phyloP scores from a whole-genome alignment of 2,329 filamentous ascomycete genomes.

The Neofusicoccum umdonicola region DNA sequence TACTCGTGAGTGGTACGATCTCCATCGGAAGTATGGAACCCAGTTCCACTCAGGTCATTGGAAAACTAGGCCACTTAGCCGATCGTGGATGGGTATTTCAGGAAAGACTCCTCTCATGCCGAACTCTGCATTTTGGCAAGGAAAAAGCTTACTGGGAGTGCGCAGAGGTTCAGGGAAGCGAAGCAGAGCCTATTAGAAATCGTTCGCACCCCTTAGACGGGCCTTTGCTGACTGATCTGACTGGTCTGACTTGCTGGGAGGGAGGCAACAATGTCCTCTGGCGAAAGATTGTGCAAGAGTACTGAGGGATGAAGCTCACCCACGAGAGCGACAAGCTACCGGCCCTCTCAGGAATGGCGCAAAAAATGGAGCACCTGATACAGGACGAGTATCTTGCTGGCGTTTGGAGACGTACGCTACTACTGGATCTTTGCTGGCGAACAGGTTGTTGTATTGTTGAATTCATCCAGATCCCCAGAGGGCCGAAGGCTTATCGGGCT shows the following conservation, averaged over 20 bases:
- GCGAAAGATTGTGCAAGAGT: not conserved
- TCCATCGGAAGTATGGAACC: not conserved
- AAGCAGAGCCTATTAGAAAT: not conserved
- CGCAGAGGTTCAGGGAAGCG: not conserved
- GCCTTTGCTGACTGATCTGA: not conserved
- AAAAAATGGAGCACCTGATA: not conserved
- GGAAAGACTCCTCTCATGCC: not conserved
- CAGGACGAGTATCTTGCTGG: not conserved
- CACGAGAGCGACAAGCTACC: not conserved
- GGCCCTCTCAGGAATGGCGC: not conserved
- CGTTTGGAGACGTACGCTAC: not conserved
- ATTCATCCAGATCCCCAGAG: not conserved
- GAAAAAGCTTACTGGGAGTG: constrained; percentile 5
- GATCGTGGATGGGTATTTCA: constrained; percentile 10
- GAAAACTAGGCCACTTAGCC: not conserved
- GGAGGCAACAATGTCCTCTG: not conserved
- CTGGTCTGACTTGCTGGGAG: fast-evolving
- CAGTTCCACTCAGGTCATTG: fast-evolving
- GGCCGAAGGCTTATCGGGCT: not conserved
- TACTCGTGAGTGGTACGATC: not conserved
- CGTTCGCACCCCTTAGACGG: not conserved
- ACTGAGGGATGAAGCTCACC: not conserved
- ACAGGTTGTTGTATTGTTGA: no score
- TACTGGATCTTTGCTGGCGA: not conserved
- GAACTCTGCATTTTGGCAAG: not conserved